phyloP scores from a whole-genome alignment of 768 basidiomycete species.

The Gyrodon lividus region DNA sequence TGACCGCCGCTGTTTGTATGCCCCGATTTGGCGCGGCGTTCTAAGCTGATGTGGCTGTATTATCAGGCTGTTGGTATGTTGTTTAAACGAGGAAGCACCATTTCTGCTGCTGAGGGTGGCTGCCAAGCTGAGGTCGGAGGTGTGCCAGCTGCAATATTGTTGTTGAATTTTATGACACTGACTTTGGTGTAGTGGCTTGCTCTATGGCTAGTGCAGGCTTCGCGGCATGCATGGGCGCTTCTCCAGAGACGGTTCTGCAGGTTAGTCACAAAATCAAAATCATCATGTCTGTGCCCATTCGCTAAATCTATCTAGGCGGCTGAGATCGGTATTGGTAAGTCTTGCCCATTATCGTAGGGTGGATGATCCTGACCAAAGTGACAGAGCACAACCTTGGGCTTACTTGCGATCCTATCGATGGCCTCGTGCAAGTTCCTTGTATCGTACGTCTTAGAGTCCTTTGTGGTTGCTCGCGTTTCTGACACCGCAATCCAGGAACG shows the following conservation, averaged over 20 bases:
- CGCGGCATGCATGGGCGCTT: conserved; percentile 91
- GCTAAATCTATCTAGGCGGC: conserved; percentile 51
- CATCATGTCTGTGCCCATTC: background rate
- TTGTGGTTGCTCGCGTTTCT: conserved; percentile 1
- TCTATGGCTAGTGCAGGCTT: conserved; percentile 96
- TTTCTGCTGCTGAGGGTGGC: conserved; percentile 93
- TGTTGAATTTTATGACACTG: background rate
- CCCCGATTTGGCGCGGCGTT: background rate
- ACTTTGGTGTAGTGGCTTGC: conserved; percentile 64
- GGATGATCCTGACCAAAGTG: conserved; percentile 3
- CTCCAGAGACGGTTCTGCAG: conserved; percentile 80
- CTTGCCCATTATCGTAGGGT: background rate
- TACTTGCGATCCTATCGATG: conserved; percentile 94
- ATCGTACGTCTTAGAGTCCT: conserved; percentile 52
- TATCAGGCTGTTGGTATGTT: conserved; percentile 86
- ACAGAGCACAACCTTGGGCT: conserved; percentile 83
- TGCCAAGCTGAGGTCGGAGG: conserved; percentile 96
- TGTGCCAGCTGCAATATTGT: conserved; percentile 27
- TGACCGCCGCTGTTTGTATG: conserved; percentile 76
- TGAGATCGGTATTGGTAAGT: conserved; percentile 84
- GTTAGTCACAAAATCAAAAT: conserved; percentile 35
- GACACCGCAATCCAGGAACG: conserved; percentile 52
- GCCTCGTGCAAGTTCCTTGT: conserved; percentile 92
- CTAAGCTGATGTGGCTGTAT: conserved; percentile 9
- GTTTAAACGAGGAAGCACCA: conserved; percentile 96